These are phyloP conservation scores for Trichothecium sympodiale DNA, from an alignment of 2,329 filamentous ascomycete genomes.

Conservation along the genomic window DNA sequence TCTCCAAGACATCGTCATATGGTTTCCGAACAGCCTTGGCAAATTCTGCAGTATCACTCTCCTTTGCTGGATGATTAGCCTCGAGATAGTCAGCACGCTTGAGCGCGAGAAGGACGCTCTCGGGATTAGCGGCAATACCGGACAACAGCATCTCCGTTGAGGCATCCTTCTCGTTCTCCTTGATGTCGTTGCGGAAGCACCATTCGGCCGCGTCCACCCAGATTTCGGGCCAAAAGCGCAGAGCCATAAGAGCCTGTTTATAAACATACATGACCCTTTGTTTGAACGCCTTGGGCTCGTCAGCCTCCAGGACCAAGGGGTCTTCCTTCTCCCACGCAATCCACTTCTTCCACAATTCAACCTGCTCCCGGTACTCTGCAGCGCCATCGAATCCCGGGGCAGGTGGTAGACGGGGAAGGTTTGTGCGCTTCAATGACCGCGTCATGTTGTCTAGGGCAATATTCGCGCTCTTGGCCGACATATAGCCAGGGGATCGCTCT, in stretches of 20 bases:
- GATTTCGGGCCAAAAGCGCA: constrained; percentile 90
- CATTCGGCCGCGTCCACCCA: constrained; percentile 95
- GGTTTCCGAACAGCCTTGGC: constrained; percentile 71
- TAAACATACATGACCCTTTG: constrained; percentile 81
- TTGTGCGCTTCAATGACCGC: constrained; percentile 62
- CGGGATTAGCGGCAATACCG: constrained; percentile 81
- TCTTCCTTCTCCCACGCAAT: constrained; percentile 93
- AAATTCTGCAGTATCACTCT: constrained; percentile 67
- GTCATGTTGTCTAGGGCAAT: constrained; percentile 86
- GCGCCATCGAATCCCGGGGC: constrained; percentile 79
- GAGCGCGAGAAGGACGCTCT: constrained; percentile 82
- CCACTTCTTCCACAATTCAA: constrained; percentile 87
- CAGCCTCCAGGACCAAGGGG: constrained; percentile 71
- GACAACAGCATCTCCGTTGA: constrained; percentile 71
- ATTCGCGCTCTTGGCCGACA: constrained; percentile 88
- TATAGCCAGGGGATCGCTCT: constrained; percentile 84
- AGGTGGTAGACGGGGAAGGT: constrained; percentile 71
- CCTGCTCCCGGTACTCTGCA: constrained; percentile 71
- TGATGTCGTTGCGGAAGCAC: constrained; percentile 68
- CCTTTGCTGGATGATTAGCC: constrained; percentile 62
- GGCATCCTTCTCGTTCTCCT: constrained; percentile 44
- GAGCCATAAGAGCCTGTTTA: constrained; percentile 84
- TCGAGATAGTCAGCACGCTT: constrained; percentile 85
- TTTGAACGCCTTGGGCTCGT: constrained; percentile 66
- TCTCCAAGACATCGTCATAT: constrained; percentile 72